Evolutionary conservation across 192 early-diverging fungal species (phyloP).

Genomic region (Backusella australiensis): DNA sequence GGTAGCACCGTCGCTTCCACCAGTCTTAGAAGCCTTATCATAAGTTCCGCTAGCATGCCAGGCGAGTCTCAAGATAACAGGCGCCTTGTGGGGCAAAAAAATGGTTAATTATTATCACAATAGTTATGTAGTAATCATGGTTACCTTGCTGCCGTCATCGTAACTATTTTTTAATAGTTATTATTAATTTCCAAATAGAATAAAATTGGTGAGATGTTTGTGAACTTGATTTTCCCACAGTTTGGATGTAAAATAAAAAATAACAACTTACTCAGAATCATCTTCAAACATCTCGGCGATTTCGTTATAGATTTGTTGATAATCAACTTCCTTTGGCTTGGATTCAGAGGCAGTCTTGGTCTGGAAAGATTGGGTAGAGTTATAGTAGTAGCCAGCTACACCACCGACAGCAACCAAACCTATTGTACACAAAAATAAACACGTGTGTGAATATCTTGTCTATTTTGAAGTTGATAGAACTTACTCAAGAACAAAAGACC

Average conservation of each 20-base stretch:
- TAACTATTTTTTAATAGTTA: conserved; percentile 32
- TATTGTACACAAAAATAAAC: not conserved
- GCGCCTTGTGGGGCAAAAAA: conserved; percentile 39
- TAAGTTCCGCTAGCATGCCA: conserved; percentile 87
- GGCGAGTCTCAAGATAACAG: conserved; percentile 78
- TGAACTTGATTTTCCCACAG: not conserved
- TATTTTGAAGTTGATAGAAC: not conserved
- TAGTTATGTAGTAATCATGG: conserved; percentile 45
- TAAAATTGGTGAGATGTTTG: not conserved
- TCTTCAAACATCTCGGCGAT: conserved; percentile 76
- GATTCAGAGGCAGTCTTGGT: conserved; percentile 15
- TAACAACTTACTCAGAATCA: conserved; percentile 43
- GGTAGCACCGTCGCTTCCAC: conserved; percentile 76
- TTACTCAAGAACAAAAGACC: conserved; percentile 6
- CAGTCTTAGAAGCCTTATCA: conserved; percentile 61
- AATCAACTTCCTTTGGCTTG: conserved; percentile 57
- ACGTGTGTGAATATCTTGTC: not conserved
- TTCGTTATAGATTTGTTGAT: conserved; percentile 71
- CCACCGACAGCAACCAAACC: conserved; percentile 48
- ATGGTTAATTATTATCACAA: too few species aligned
- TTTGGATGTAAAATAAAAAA: not conserved
- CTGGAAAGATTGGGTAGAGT: conserved; percentile 14
- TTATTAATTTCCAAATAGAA: not conserved
- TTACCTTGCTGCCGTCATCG: conserved; percentile 76
- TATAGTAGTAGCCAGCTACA: conserved; percentile 51